phyloP scores from a whole-genome alignment of 148 eudicot species.

The Persicaria tinctoria region DNA sequence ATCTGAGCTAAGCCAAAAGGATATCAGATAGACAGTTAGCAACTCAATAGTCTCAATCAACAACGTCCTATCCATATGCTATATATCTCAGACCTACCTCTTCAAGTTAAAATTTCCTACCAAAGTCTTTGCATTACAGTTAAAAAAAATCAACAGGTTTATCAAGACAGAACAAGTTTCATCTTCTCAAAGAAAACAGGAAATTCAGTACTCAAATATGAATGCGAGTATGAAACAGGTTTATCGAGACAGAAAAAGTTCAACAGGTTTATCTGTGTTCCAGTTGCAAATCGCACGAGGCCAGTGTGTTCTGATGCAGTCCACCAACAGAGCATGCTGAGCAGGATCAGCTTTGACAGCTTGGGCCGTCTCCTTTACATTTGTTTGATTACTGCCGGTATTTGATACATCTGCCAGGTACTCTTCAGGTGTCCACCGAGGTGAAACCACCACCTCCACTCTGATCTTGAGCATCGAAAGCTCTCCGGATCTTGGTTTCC shows the following conservation, averaged over 20 bases:
- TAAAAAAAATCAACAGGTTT: neutral
- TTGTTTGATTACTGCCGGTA: slow-evolving; percentile 22
- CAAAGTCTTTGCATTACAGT: slow-evolving; percentile 4
- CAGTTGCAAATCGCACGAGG: slow-evolving; percentile 83
- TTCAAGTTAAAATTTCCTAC: neutral
- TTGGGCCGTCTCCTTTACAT: slow-evolving; percentile 35
- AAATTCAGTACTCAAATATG: neutral
- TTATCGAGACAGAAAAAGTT: too few species aligned
- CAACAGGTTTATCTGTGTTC: slow-evolving; percentile 15
- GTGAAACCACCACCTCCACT: slow-evolving; percentile 37
- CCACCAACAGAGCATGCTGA: slow-evolving; percentile 88
- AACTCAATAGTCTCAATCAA: neutral
- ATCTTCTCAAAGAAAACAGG: slow-evolving; percentile 1
- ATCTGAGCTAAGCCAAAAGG: too few species aligned
- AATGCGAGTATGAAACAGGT: neutral
- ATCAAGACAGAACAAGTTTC: neutral
- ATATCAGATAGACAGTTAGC: neutral
- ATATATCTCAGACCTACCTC: neutral
- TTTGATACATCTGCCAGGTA: slow-evolving; percentile 56
- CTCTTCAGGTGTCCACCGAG: slow-evolving; percentile 89
- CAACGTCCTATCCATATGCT: neutral
- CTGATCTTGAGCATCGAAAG: too few species aligned
- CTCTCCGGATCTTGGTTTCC: too few species aligned
- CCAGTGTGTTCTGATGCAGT: slow-evolving; percentile 96
- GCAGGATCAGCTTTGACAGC: slow-evolving; percentile 44